Percentiles rank a stretch among this genome's conserved stretches.
Evolutionary conservation across 176 grass and related monocot species (phyloP).

Genomic region (Aegilops longissima): DNA sequence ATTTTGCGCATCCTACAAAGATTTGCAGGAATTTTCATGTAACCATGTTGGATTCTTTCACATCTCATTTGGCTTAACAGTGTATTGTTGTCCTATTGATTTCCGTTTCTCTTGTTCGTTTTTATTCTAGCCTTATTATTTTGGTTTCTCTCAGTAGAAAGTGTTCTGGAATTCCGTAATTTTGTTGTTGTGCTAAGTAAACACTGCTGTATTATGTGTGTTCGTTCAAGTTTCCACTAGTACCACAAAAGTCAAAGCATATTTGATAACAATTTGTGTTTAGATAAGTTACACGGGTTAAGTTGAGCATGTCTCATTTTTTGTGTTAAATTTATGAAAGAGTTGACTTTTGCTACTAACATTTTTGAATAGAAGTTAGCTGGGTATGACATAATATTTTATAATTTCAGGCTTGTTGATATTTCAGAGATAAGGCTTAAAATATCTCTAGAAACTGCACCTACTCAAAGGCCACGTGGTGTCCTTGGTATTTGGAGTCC

Average conservation of each 20-base stretch:
- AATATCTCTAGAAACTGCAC: conserved; percentile 94
- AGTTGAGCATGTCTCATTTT: background rate
- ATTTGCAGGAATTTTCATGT: background rate
- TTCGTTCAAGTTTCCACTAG: conserved; percentile 2
- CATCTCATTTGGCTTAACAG: background rate
- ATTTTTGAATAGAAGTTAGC: conserved; percentile 17
- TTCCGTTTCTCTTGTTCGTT: background rate
- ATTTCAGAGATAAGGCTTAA: conserved; percentile 95
- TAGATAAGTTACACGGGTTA: background rate
- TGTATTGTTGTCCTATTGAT: background rate
- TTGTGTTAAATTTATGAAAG: background rate
- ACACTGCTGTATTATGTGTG: background rate
- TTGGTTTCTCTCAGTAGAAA: conserved; percentile 2
- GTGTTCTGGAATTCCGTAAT: conserved; percentile 1
- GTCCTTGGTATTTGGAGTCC: conserved; percentile 96
- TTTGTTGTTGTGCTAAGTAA: background rate
- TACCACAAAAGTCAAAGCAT: background rate
- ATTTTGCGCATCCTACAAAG: background rate
- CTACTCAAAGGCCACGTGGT: conserved; percentile 86
- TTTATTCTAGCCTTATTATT: background rate
- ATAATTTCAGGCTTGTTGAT: conserved; percentile 75
- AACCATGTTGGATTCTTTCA: background rate
- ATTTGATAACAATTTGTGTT: background rate
- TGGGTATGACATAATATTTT: conserved; percentile 20
- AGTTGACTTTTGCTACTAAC: conserved; percentile 2